Conservation (phyloP, 305 asterid species). For the Fraxinus angustifolia region DNA sequence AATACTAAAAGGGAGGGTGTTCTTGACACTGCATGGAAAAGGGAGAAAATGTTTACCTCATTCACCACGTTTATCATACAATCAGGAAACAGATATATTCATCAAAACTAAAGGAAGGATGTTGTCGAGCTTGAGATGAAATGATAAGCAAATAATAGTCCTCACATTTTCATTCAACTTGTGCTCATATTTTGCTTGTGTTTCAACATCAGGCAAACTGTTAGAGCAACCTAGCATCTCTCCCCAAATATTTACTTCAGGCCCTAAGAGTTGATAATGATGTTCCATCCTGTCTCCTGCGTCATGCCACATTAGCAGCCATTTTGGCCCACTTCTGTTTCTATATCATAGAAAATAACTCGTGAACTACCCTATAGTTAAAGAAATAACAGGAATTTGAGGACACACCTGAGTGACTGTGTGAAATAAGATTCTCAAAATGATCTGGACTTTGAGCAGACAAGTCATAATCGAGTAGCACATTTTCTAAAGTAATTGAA, state of each 20-base stretch:
- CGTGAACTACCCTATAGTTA: not conserved
- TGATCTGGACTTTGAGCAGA: conserved; percentile 46
- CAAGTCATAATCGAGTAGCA: conserved; percentile 37
- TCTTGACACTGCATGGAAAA: not conserved
- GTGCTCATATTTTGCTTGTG: conserved; percentile 30
- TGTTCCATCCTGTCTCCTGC: conserved; percentile 42
- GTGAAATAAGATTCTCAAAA: conserved; percentile 34
- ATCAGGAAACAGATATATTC: not conserved
- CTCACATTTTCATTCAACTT: conserved; percentile 39
- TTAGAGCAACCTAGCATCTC: conserved; percentile 47
- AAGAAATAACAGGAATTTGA: conserved; percentile 10
- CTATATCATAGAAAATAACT: not conserved
- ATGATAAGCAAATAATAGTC: not conserved
- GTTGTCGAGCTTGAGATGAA: not conserved
- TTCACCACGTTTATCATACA: not conserved
- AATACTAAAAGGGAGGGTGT: not conserved
- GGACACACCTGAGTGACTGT: conserved; percentile 37
- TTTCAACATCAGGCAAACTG: conserved; percentile 35
- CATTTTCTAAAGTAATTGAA: conserved; percentile 40
- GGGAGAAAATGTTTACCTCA: not conserved
- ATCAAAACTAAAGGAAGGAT: not conserved
- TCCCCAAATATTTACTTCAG: conserved; percentile 54
- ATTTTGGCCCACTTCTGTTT: conserved; percentile 13
- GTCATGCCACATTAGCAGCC: conserved; percentile 29
- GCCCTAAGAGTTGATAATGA: conserved; percentile 33